Conservation (phyloP, 2,329 filamentous ascomycete species). For the Aspergillus ochraceus region DNA sequence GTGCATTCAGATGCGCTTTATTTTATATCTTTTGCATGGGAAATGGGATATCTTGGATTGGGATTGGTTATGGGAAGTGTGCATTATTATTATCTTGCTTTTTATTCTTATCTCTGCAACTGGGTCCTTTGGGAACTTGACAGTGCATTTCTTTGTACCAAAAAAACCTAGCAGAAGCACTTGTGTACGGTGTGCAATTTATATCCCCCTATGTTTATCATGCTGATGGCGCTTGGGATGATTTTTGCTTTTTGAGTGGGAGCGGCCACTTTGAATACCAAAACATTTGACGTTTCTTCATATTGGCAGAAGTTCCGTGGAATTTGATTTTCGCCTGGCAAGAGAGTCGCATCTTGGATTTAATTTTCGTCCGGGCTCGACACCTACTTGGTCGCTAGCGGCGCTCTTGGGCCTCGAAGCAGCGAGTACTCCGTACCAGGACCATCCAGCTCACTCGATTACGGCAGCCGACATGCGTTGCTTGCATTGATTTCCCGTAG, state of each 20-base stretch:
- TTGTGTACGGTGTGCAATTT: conserved; percentile 10
- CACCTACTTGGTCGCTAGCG: background rate
- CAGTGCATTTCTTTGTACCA: conserved; percentile 6
- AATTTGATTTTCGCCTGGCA: background rate
- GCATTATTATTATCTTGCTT: background rate
- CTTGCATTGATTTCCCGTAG: background rate
- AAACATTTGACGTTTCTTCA: background rate
- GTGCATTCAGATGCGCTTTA: background rate
- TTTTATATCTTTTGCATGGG: conserved; percentile 12
- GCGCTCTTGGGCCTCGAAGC: background rate
- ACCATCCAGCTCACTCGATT: background rate
- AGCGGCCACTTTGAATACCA: background rate
- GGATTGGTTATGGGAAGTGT: conserved; percentile 11
- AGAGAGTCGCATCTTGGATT: background rate
- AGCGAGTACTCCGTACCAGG: too few species aligned
- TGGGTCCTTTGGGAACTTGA: background rate
- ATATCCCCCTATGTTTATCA: conserved; percentile 15
- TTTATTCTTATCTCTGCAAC: background rate
- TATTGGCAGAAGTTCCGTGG: background rate
- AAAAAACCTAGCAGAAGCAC: conserved; percentile 5
- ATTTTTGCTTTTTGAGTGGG: background rate
- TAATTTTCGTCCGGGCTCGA: too few species aligned
- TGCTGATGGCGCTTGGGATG: conserved; percentile 4
- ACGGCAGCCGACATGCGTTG: background rate
- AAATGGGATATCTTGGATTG: conserved; percentile 10